A percentile compares a stretch with the other conserved stretches of the same genome.
These are phyloP conservation scores for Beauveria sp. DNA, from an alignment of 2,329 filamentous ascomycete species.

Conservation along the genomic window DNA sequence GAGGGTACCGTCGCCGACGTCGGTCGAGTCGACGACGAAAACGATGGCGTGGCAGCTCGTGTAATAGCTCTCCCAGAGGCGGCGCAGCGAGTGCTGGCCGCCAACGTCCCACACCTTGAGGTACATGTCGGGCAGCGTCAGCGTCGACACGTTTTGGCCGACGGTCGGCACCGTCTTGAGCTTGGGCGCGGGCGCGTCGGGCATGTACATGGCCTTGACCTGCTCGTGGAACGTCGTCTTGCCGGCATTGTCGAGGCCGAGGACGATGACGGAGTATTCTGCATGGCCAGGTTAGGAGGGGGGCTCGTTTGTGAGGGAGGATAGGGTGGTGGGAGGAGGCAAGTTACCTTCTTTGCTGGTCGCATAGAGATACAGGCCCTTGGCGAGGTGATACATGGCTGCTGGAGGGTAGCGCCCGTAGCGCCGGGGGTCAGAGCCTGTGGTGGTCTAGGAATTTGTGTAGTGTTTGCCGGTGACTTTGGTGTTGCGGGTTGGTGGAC, in stretches of 20 bases:
- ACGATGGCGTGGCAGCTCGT: slow-evolving; percentile 90
- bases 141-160: slow-evolving; percentile 91
- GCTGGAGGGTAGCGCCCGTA: background rate
- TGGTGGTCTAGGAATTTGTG: background rate
- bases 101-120: slow-evolving; percentile 98
- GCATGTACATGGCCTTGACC: slow-evolving; percentile 80
- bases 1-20: slow-evolving; percentile 78
- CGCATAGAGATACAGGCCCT: slow-evolving; percentile 88
- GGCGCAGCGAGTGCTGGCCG: slow-evolving; percentile 80
- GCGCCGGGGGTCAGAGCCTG: background rate
- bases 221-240: slow-evolving; percentile 98
- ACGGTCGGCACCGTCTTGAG: slow-evolving; percentile 91
- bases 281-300: slow-evolving; percentile 10
- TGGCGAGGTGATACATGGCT: slow-evolving; percentile 88
- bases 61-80: slow-evolving; percentile 96
- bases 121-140: slow-evolving; percentile 89
- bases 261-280: slow-evolving; percentile 96
- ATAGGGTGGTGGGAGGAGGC: slow-evolving; percentile 1
- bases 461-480: background rate
- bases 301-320: background rate
- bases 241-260: slow-evolving; percentile 95
- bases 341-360: slow-evolving; percentile 85
- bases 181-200: slow-evolving; percentile 54
- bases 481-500: background rate
- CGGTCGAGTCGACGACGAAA: slow-evolving; percentile 93